Percentiles rank a stretch among this genome's conserved stretches.
These are phyloP conservation scores for Dissophora globulifera DNA, from an alignment of 192 early-diverging fungal species.

Conservation along the genomic window DNA sequence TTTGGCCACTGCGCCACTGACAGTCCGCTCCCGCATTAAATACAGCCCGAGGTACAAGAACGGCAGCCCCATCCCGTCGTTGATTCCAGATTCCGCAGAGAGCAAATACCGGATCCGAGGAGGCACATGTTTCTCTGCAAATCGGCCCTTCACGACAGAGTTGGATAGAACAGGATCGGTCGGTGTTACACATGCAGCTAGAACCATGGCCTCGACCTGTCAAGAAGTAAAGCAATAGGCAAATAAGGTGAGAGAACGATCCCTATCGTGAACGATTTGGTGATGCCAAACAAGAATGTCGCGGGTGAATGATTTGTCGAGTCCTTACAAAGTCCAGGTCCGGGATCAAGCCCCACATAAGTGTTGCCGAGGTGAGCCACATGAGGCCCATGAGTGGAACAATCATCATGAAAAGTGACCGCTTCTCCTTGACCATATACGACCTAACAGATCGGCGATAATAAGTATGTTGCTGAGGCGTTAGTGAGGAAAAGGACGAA, in stretches of 20 bases:
- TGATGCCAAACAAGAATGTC: too few species aligned
- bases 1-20: conserved; percentile 72
- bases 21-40: conserved; percentile 59
- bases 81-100: conserved; percentile 84
- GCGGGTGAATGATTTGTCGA: neutral
- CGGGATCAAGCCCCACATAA: conserved; percentile 69
- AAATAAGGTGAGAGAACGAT: neutral
- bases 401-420: conserved; percentile 72
- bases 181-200: conserved; percentile 87
- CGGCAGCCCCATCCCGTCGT: conserved; percentile 88
- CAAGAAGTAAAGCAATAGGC: conserved; percentile 1
- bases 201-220: conserved; percentile 75
- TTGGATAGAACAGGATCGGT: conserved; percentile 96
- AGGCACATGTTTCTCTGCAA: conserved; percentile 89
- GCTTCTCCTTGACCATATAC: conserved; percentile 74
- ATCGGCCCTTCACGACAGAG: conserved; percentile 89
- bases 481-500: too few species aligned
- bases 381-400: conserved; percentile 84
- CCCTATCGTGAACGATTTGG: too few species aligned
- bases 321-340: conserved; percentile 59
- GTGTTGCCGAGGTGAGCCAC: conserved; percentile 77
- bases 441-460: conserved; percentile 62
- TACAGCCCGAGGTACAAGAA: conserved; percentile 83
- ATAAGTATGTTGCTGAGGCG: too few species aligned
- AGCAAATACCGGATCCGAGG: conserved; percentile 73